Conservation (phyloP, 2,329 filamentous ascomycete species). For the Thelonectria olida region DNA sequence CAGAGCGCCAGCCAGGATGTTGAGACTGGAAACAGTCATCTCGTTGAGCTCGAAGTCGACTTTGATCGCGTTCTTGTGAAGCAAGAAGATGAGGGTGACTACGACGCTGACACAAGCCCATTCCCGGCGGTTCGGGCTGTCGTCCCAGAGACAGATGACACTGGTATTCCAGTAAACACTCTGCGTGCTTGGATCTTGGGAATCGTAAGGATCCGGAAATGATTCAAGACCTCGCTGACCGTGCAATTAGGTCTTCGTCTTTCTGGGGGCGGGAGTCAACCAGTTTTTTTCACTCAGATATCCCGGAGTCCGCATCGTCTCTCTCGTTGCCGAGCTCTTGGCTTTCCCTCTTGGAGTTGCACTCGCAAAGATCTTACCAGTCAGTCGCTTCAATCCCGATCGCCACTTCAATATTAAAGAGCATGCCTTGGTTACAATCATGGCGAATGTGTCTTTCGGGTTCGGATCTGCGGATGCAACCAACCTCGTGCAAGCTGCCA, state of each 20-base stretch:
- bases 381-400: constrained; percentile 43
- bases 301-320: constrained; percentile 15
- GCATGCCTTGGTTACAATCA: constrained; percentile 59
- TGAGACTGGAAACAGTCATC: constrained; percentile 3
- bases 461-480: constrained; percentile 24
- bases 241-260: constrained; percentile 4
- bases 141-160: constrained; percentile 13
- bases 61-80: constrained; percentile 10
- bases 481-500: constrained; percentile 50
- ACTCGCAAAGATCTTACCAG: constrained; percentile 4
- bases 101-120: constrained; percentile 12
- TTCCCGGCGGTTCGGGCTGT: constrained; percentile 13
- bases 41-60: constrained; percentile 10
- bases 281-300: constrained; percentile 17
- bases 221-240: background rate
- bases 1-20: background rate
- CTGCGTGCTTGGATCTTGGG: constrained; percentile 14
- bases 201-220: constrained; percentile 1
- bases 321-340: constrained; percentile 14
- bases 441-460: constrained; percentile 45
- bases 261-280: constrained; percentile 16
- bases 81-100: constrained; percentile 7
- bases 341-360: constrained; percentile 12
- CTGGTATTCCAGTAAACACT: constrained; percentile 15
- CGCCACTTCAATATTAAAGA: constrained; percentile 58